Conservation (phyloP, 176 grass and related monocot species). For the Oryza australiensis region DNA sequence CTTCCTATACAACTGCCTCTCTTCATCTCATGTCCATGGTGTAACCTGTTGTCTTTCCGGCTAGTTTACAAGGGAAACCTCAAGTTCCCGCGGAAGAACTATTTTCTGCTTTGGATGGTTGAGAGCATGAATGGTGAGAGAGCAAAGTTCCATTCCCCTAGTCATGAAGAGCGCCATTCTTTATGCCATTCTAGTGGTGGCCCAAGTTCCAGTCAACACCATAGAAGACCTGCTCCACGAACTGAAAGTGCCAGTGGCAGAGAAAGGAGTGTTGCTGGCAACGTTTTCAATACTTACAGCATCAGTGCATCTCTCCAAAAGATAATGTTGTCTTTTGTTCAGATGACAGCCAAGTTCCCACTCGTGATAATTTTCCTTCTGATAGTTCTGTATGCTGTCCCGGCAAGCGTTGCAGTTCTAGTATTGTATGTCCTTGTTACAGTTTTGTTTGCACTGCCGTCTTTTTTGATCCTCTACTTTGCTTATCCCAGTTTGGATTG, state of each 20-base stretch:
- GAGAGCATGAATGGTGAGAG: slow-evolving; percentile 80
- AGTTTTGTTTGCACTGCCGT: slow-evolving; percentile 84
- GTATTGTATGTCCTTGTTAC: slow-evolving; percentile 69
- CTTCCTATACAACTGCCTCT: slow-evolving; percentile 76
- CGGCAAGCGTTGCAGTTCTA: slow-evolving; percentile 69
- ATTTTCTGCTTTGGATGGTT: slow-evolving; percentile 96
- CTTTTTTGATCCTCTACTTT: slow-evolving; percentile 84
- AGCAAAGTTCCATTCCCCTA: slow-evolving; percentile 50
- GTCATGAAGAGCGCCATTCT: slow-evolving; percentile 28
- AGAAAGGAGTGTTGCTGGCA: slow-evolving; percentile 12
- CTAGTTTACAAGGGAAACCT: slow-evolving; percentile 82
- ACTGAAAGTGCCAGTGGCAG: slow-evolving; percentile 19
- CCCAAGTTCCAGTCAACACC: slow-evolving; percentile 45
- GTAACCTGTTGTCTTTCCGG: slow-evolving; percentile 69
- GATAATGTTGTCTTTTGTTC: slow-evolving; percentile 59
- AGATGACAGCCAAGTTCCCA: slow-evolving; percentile 82
- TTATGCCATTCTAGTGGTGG: slow-evolving; percentile 24
- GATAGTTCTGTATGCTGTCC: slow-evolving; percentile 79
- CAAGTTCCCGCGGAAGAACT: slow-evolving; percentile 83
- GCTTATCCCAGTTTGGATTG: slow-evolving; percentile 83
- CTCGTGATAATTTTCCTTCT: slow-evolving; percentile 87
- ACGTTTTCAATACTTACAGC: slow-evolving; percentile 45
- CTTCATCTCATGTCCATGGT: slow-evolving; percentile 94
- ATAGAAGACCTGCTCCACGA: slow-evolving; percentile 25
- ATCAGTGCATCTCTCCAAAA: slow-evolving; percentile 61